Evolutionary conservation across 208 protist species (phyloP).

Genomic region (Acanthamoeba sp.): DNA sequence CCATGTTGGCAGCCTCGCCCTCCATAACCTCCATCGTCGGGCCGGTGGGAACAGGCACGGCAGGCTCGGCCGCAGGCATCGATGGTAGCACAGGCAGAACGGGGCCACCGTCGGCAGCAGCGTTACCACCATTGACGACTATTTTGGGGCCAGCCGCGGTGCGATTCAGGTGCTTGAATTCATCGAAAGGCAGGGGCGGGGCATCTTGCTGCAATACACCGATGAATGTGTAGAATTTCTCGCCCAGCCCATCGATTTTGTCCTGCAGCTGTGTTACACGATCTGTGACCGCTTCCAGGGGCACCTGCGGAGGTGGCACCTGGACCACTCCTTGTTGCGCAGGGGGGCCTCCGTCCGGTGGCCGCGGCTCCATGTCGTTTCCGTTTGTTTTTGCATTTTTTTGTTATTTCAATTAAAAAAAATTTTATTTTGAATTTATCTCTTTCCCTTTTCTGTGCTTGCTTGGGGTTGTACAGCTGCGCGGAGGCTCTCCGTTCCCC

Average conservation of each 20-base stretch:
- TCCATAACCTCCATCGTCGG: conserved; percentile 36
- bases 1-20: conserved; percentile 17
- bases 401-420: background rate
- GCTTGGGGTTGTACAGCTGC: too few species aligned
- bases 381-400: background rate
- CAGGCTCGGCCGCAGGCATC: background rate
- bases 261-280: conserved; percentile 63
- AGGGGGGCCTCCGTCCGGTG: background rate
- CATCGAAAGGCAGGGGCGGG: conserved; percentile 36
- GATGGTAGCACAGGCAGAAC: background rate
- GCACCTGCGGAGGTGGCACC: background rate
- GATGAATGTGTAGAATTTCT: conserved; percentile 63
- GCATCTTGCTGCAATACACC: conserved; percentile 62
- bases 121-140: background rate
- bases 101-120: background rate
- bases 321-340: background rate
- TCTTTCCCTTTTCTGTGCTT: too few species aligned
- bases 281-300: conserved; percentile 6
- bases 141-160: background rate
- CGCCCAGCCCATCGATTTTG: conserved; percentile 38
- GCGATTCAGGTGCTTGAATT: conserved; percentile 9
- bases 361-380: background rate
- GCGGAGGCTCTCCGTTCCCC: too few species aligned
- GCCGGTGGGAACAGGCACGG: background rate
- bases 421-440: background rate